phyloP scores from a whole-genome alignment of 352 stramenopile species.

The Pythium aquatile region DNA sequence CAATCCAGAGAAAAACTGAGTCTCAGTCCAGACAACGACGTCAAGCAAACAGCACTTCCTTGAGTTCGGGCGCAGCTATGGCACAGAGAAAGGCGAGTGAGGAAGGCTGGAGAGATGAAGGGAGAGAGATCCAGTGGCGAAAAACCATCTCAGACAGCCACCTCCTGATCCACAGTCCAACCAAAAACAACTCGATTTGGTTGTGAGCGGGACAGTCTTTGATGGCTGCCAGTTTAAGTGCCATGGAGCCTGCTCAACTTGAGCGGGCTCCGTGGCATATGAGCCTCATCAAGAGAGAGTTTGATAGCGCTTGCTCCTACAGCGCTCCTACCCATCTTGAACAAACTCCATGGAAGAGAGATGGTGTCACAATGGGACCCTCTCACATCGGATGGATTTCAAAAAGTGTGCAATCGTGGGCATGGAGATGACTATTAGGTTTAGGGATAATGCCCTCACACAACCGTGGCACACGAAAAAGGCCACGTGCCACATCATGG shows the following conservation, averaged over 20 bases:
- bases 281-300: too few species aligned
- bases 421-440: background rate
- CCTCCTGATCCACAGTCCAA: background rate
- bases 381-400: background rate
- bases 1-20: constrained; percentile 20
- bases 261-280: background rate
- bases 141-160: background rate
- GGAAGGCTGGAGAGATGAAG: background rate
- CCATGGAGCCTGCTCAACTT: background rate
- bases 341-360: background rate
- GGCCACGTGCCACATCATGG: background rate
- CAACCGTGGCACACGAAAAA: background rate
- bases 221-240: background rate
- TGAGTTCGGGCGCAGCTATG: constrained; percentile 5
- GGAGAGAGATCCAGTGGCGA: constrained; percentile 6
- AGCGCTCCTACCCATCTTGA: background rate
- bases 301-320: background rate
- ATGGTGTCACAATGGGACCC: background rate
- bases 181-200: background rate
- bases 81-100: constrained; percentile 13
- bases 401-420: background rate
- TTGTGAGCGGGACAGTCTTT: background rate
- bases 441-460: background rate
- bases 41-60: constrained; percentile 2
- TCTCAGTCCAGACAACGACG: constrained; percentile 14